phyloP scores from a whole-genome alignment of 2,329 filamentous ascomycete species.

The Exophiala sp. region DNA sequence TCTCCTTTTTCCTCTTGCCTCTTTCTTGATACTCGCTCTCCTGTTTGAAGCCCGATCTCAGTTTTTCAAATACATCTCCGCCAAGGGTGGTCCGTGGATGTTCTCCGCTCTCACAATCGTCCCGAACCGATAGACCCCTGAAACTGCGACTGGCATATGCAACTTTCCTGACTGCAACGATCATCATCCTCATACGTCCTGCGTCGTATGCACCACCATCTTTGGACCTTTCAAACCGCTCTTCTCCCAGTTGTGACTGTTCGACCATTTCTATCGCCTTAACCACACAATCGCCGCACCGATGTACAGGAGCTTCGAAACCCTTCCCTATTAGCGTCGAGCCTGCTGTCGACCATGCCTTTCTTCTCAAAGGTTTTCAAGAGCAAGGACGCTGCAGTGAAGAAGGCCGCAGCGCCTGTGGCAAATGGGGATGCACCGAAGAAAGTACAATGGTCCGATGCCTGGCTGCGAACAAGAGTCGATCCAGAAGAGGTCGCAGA shows the following conservation, averaged over 20 bases:
- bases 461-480: constrained; percentile 75
- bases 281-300: not conserved
- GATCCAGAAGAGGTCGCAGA: constrained; percentile 88
- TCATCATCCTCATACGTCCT: not conserved
- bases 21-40: constrained; percentile 14
- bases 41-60: constrained; percentile 7
- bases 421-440: constrained; percentile 49
- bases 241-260: not conserved
- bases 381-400: constrained; percentile 64
- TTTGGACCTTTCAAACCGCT: not conserved
- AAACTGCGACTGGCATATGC: constrained; percentile 20
- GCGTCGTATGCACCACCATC: not conserved
- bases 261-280: not conserved
- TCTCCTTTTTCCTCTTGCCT: constrained; percentile 8
- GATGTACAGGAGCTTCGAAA: constrained; percentile 12
- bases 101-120: constrained; percentile 10
- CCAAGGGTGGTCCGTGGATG: constrained; percentile 3
- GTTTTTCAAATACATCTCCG: constrained; percentile 10
- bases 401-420: constrained; percentile 51
- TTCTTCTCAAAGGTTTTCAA: constrained; percentile 62
- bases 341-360: constrained; percentile 40
- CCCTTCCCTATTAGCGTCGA: constrained; percentile 1
- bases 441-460: constrained; percentile 80
- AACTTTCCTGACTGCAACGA: constrained; percentile 14
- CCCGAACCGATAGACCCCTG: constrained; percentile 20